phyloP scores from a whole-genome alignment of 2,329 filamentous ascomycete species.

The Stachybotrys chartarum region DNA sequence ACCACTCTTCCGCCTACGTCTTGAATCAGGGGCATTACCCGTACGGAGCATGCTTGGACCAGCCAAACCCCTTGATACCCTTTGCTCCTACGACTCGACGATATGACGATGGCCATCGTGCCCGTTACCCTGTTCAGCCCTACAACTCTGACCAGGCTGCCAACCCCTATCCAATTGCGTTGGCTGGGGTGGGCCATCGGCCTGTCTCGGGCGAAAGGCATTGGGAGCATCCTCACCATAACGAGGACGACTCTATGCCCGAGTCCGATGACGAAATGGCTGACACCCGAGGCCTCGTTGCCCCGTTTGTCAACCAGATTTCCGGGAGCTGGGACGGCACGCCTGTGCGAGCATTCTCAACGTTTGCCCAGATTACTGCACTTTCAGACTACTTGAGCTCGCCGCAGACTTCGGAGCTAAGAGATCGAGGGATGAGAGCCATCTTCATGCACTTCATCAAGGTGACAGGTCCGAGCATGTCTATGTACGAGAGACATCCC shows the following conservation, averaged over 20 bases:
- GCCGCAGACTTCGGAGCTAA: conserved; percentile 62
- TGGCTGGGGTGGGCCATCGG: not conserved
- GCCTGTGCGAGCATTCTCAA: conserved; percentile 41
- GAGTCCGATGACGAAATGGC: conserved; percentile 52
- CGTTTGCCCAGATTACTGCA: conserved; percentile 39
- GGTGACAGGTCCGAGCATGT: conserved; percentile 78
- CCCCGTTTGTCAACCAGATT: conserved; percentile 28
- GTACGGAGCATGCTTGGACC: conserved; percentile 1
- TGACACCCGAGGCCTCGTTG: conserved; percentile 26
- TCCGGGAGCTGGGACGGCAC: conserved; percentile 26
- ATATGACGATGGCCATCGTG: not conserved
- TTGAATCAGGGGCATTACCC: conserved; percentile 7
- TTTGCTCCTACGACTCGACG: conserved; percentile 17
- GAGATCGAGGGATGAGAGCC: conserved; percentile 69
- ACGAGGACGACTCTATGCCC: conserved; percentile 56
- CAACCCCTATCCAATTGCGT: not conserved
- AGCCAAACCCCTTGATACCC: conserved; percentile 2
- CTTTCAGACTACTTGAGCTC: conserved; percentile 62
- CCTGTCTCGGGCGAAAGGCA: not conserved
- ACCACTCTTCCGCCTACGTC: conserved; percentile 10
- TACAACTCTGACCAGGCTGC: not conserved
- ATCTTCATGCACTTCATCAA: conserved; percentile 91
- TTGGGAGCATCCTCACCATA: conserved; percentile 10
- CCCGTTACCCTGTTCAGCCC: not conserved
- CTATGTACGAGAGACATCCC: conserved; percentile 78